Base-by-base conservation (phyloP, 2,329 filamentous ascomycete genomes). In the Aschersonia sp. region DNA sequence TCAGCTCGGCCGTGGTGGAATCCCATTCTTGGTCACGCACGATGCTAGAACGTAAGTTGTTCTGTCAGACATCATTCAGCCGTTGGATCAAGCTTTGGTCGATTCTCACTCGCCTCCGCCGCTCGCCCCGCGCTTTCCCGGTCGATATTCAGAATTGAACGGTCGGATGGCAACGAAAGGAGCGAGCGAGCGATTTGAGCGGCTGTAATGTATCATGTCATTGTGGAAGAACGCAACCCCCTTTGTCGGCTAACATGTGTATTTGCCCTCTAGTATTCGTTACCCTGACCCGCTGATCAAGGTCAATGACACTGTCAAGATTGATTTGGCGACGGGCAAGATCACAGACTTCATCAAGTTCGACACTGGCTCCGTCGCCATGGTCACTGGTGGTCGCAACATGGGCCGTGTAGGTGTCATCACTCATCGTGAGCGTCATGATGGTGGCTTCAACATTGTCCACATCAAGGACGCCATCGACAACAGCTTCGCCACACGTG, bases 11-110 rank as follows among this genome's bases (percentile, higher is more conserved):
- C 91, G 89, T 75, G 94, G 92, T 76, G 92, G 89, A 79, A 94
- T 98, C 84, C 92, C 92, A 94, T 98, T 95, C 89, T 96, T 97
- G 89, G 92, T 98, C 87, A 98, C 92, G 89, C 92, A 98, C 87
- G 92, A 98, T 92, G 92, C 92, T 77, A 85, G 92, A 89, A 98
- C 92, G 91, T 98, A 80, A 95, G 91, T 97, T 47, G 50, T 51
- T 85, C 80, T 84, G 75, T 81, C 76, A 80, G 75, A 85, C 85
- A 88, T 96, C 89, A 92, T 89, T 96, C 91, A 96, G 91, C 84
- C 91, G 91, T 96, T 96, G 91, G 88, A 91, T 87, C 88, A 94
- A 92, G 86, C 79, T 95, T 92, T 94, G 89, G 89, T 77, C 67
- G 74, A 77, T 75, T 71, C 65, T 44, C 32, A 6, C 32, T 38